These are phyloP conservation scores for Pyrenophora seminiperda DNA, from an alignment of 2,329 filamentous ascomycete species.

Conservation along the genomic window DNA sequence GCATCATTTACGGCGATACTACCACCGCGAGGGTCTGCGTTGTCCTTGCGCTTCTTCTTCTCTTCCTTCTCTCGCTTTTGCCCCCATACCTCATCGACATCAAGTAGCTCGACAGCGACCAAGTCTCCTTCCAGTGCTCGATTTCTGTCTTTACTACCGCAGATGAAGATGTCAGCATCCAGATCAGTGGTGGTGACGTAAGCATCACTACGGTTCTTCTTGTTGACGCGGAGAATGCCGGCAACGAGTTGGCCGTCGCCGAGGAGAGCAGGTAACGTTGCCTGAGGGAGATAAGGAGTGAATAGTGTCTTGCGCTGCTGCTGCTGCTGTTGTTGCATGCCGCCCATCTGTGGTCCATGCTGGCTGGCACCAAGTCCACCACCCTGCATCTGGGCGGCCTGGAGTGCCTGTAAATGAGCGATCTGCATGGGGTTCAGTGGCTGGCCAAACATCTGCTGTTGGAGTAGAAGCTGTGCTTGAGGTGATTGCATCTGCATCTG, in stretches of 20 bases:
- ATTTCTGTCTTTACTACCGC: constrained; percentile 98
- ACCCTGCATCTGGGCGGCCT: constrained; percentile 84
- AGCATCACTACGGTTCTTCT: constrained; percentile 98
- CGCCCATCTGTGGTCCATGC: constrained; percentile 64
- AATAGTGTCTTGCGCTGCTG: constrained; percentile 98
- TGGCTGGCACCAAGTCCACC: constrained; percentile 71
- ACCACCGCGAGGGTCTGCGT: constrained; percentile 85
- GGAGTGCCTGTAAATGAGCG: constrained; percentile 87
- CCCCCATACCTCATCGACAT: constrained; percentile 97
- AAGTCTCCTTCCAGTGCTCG: constrained; percentile 94
- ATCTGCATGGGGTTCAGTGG: constrained; percentile 87
- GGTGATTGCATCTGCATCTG: constrained; percentile 81
- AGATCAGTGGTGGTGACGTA: constrained; percentile 95
- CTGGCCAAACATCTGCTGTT: constrained; percentile 85
- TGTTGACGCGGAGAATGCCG: constrained; percentile 96
- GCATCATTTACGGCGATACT: constrained; percentile 71
- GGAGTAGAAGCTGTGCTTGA: constrained; percentile 80
- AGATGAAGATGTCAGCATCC: constrained; percentile 99
- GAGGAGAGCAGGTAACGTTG: constrained; percentile 86
- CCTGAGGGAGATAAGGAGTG: constrained; percentile 95
- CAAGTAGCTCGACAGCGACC: constrained; percentile 92
- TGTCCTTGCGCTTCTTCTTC: constrained; percentile 99
- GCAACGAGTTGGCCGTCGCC: constrained; percentile 93
- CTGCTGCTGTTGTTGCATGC: constrained; percentile 77
- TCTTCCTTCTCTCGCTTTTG: constrained; percentile 99